phyloP scores from a whole-genome alignment of 192 early-diverging fungal species.

The Geranomyces michiganensis region DNA sequence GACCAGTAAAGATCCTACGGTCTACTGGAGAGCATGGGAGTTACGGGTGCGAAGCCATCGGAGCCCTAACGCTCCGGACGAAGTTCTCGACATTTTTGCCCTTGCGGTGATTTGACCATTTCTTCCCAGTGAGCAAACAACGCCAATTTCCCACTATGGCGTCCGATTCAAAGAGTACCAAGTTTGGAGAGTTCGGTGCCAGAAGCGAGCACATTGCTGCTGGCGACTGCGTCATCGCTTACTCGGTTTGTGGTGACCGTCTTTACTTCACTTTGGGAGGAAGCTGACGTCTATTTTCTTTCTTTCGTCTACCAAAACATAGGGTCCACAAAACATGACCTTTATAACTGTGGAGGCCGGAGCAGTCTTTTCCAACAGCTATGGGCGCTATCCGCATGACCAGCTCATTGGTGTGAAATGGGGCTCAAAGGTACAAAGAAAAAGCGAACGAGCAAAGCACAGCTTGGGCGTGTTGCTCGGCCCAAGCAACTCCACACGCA shows the following conservation, averaged over 20 bases:
- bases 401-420: slow-evolving; percentile 87
- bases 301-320: background rate
- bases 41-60: too few species aligned
- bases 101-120: too few species aligned
- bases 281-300: too few species aligned
- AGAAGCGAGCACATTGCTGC: slow-evolving; percentile 57
- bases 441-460: background rate
- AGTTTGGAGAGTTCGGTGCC: too few species aligned
- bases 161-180: too few species aligned
- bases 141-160: too few species aligned
- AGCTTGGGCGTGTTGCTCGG: too few species aligned
- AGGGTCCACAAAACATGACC: slow-evolving; percentile 75
- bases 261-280: background rate
- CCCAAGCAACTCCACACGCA: background rate
- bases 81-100: too few species aligned
- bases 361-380: slow-evolving; percentile 72
- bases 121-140: too few species aligned
- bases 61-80: too few species aligned
- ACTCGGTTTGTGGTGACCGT: slow-evolving; percentile 56
- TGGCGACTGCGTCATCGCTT: slow-evolving; percentile 79
- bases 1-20: too few species aligned
- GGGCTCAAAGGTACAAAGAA: slow-evolving; percentile 76
- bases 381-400: slow-evolving; percentile 77
- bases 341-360: slow-evolving; percentile 64
- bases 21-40: too few species aligned